Conservation (phyloP, 2,329 filamentous ascomycete species). For the Neofusicoccum sp. region DNA sequence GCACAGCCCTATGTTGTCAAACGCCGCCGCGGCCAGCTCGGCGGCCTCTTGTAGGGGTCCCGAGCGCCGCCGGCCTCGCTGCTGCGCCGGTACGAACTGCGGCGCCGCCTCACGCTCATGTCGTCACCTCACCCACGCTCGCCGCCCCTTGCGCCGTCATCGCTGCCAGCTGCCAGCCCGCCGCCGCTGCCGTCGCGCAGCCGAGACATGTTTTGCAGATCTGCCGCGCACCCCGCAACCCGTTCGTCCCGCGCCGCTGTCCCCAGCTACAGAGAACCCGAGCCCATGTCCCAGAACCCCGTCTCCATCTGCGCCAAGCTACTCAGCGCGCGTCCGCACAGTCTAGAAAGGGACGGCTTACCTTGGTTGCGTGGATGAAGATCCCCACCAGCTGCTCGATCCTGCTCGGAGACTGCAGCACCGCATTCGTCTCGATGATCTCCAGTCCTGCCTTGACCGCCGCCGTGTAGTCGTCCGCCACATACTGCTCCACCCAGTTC, state of each 20-base stretch:
- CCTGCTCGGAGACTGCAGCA: slow-evolving; percentile 68
- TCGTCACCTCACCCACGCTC: background rate
- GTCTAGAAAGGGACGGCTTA: slow-evolving; percentile 35
- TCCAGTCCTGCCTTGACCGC: slow-evolving; percentile 70
- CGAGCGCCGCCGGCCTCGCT: background rate
- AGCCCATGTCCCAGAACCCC: slow-evolving; percentile 76
- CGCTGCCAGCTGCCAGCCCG: background rate
- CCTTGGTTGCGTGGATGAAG: slow-evolving; percentile 84
- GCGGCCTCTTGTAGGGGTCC: background rate
- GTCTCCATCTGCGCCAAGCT: slow-evolving; percentile 61
- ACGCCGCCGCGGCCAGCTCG: slow-evolving; percentile 8
- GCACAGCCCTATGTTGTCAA: slow-evolving; percentile 14
- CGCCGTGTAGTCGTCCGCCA: slow-evolving; percentile 72
- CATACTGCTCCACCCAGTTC: slow-evolving; percentile 89
- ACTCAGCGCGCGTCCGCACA: slow-evolving; percentile 20
- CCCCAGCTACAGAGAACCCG: slow-evolving; percentile 44
- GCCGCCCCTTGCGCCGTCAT: background rate
- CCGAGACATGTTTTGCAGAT: background rate
- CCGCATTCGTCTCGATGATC: slow-evolving; percentile 71
- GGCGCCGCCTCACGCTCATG: no score
- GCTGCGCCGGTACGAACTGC: slow-evolving; percentile 6
- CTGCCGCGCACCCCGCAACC: background rate
- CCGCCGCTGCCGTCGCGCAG: background rate
- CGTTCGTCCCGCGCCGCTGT: background rate
- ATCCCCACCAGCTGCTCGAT: slow-evolving; percentile 82